A percentile compares a stretch with the other conserved stretches of the same genome.
phyloP scores from a whole-genome alignment of 306 rosid genomes.

The Ziziphus jujuba region DNA sequence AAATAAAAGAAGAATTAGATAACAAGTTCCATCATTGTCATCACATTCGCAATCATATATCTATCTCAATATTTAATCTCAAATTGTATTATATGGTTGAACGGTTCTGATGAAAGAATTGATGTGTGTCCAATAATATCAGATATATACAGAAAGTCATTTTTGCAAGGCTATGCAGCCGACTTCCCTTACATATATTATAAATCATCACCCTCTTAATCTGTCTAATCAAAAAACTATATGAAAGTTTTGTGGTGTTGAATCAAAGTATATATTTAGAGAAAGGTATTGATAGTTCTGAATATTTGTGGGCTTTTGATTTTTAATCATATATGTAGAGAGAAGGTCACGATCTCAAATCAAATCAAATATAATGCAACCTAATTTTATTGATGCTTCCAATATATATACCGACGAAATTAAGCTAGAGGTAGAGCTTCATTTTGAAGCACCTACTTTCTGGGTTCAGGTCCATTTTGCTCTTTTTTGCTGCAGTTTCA shows the following conservation, averaged over 20 bases:
- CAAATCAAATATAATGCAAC: background rate
- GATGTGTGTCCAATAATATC: conserved; percentile 21
- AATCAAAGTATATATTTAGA: too few species aligned
- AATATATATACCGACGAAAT: background rate
- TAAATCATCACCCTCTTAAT: too few species aligned
- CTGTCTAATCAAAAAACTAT: too few species aligned
- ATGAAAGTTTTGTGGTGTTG: conserved; percentile 8
- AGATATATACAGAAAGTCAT: background rate
- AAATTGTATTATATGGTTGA: too few species aligned
- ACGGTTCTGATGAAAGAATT: conserved; percentile 7
- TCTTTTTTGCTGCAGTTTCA: too few species aligned
- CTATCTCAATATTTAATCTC: too few species aligned
- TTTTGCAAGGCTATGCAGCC: too few species aligned
- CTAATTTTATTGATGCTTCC: background rate
- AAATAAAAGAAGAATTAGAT: conserved; percentile 16
- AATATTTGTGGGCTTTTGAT: background rate
- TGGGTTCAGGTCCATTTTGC: too few species aligned
- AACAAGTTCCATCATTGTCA: conserved; percentile 30
- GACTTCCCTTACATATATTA: too few species aligned
- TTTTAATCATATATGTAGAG: background rate
- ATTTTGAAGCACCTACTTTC: too few species aligned
- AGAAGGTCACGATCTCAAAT: conserved; percentile 4
- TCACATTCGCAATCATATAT: conserved; percentile 31
- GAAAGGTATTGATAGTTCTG: background rate
- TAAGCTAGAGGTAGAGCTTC: too few species aligned